Evolutionary conservation across 1,284 basidiomycete genomes (phyloP).

Genomic region (Dichomitus squalens): DNA sequence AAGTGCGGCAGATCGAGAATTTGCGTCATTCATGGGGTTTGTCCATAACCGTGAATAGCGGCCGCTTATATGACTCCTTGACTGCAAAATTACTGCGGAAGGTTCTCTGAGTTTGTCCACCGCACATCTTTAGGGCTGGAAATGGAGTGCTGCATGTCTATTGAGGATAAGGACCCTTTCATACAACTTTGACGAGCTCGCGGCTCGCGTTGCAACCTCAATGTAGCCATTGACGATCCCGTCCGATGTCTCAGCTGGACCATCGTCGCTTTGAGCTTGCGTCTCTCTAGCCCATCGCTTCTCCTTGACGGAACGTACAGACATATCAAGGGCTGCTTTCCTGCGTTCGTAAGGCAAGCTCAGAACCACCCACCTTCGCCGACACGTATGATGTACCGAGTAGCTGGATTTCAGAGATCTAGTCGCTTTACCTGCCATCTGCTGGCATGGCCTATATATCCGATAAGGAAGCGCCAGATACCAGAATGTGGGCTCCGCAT

Average conservation of each 20-base stretch:
- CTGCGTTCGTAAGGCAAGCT: not conserved
- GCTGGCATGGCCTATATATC: not conserved
- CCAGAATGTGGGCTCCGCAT: conserved; percentile 6
- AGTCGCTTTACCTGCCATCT: not conserved
- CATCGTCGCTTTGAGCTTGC: not conserved
- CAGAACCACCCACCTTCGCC: not conserved
- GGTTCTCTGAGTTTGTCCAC: not conserved
- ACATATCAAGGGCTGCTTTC: not conserved
- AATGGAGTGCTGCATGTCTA: conserved; percentile 15
- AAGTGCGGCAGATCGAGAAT: not conserved
- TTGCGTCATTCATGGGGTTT: not conserved
- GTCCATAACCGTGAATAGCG: not conserved
- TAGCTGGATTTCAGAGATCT: not conserved
- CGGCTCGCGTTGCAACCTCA: conserved; percentile 2
- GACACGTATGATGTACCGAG: not conserved
- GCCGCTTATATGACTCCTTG: not conserved
- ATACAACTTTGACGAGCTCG: conserved; percentile 1
- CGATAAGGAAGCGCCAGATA: conserved; percentile 17
- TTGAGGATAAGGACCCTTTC: conserved; percentile 3
- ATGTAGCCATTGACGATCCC: not conserved
- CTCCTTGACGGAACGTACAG: not conserved
- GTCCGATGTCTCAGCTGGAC: not conserved
- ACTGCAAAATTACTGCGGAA: conserved; percentile 1
- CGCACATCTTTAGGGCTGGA: conserved; percentile 9
- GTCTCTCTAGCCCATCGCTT: not conserved